Conservation (phyloP, 805 yeast species). For the Yamadazyma ubonensis region DNA sequence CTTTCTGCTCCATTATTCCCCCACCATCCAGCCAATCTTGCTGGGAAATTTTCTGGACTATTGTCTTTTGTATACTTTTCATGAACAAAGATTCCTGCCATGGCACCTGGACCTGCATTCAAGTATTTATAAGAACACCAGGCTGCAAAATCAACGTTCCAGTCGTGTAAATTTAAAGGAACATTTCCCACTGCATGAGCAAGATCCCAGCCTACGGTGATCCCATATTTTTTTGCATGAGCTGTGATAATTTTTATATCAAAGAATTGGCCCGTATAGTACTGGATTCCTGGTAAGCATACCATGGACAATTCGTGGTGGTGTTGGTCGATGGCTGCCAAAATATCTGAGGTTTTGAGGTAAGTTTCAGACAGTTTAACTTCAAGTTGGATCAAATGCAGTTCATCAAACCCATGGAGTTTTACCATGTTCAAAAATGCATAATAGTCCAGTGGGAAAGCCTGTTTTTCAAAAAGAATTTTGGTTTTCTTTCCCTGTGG, state of each 20-base stretch:
- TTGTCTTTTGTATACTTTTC: constrained; percentile 42
- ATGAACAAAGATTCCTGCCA: constrained; percentile 82
- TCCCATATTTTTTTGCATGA: constrained; percentile 50
- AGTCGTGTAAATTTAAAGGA: constrained; percentile 70
- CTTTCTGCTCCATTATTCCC: constrained; percentile 73
- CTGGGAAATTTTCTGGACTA: constrained; percentile 36
- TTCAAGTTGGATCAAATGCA: constrained; percentile 60
- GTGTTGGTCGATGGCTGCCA: constrained; percentile 52
- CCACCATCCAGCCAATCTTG: constrained; percentile 97
- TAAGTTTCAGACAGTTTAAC: constrained; percentile 60
- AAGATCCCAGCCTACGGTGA: constrained; percentile 87
- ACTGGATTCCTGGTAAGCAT: constrained; percentile 85
- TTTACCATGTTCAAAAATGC: constrained; percentile 74
- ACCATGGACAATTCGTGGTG: constrained; percentile 68
- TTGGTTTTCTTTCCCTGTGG: constrained; percentile 61
- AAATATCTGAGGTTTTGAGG: constrained; percentile 62
- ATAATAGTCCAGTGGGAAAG: constrained; percentile 91
- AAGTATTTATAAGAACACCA: constrained; percentile 94
- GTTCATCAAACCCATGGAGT: constrained; percentile 53
- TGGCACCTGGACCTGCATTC: constrained; percentile 92
- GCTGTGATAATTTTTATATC: constrained; percentile 71
- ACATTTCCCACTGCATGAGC: constrained; percentile 96
- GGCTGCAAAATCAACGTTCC: constrained; percentile 91
- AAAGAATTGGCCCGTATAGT: constrained; percentile 86
- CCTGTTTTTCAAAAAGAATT: constrained; percentile 79